Base-by-base conservation (phyloP, 1,139 yeast genomes). In the Taphrina pruni region DNA sequence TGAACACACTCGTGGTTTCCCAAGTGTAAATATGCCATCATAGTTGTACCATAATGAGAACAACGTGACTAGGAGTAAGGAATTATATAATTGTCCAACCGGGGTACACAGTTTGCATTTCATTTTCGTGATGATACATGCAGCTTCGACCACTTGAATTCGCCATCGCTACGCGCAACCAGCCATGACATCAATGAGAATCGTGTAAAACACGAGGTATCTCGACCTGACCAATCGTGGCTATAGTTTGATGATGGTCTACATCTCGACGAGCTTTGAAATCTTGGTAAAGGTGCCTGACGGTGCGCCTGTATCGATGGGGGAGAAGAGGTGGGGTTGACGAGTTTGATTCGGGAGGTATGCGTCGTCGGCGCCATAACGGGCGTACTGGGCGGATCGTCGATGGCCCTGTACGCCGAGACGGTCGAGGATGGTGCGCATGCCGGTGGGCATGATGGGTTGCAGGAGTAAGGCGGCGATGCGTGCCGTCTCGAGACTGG, bases 401-500 rank as follows among this genome's bases (percentile, higher is more conserved):
- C 78, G 80, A 0, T 75, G 76, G 0, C 72, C 45, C 9, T 75
- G 74, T 3, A 90, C 92, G 8, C 81, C 84, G 57, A 94, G 77
- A 69, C 92, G 81, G 74, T 88, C 88, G 54, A 94, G 80, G n/a
- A 91, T 79, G 39, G 79, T 78, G 0, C 75, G 72, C 0, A 96
- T 78, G 62, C 90, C 80, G 1, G 80, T 79, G 0, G 98, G 98
- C 61, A 90, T 85, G 38, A 93, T 81, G 0, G 97, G 91, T 70
- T 84, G 85, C 38, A 89, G 81, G 51, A 90, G 76, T 12, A 94
- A 86, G 0, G 94, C 83, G 17, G 85, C 76, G 0, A 90, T 84
- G 71, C 99, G 83, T 17, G 87, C 82, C 0, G 87, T 83, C 74
- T 94, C 98, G 12, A 90, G 84, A 0, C 90, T 89, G 35, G 85